Conservation (phyloP, 495 filamentous ascomycete genomes). For the Aspergillus campestris region DNA sequence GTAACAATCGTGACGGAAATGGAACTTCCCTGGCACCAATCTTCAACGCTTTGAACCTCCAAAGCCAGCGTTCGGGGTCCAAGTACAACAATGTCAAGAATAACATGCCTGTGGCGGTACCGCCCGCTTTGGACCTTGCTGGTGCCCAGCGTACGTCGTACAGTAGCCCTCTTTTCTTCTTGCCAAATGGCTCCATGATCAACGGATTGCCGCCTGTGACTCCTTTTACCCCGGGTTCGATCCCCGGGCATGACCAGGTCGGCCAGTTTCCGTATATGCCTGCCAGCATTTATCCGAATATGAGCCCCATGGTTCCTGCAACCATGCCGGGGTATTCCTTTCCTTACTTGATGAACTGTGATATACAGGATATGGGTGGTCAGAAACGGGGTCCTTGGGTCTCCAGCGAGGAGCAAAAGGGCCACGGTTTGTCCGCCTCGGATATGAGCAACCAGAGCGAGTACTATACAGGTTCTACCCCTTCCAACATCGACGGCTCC, state of each 20-base stretch:
- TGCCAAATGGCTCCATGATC: constrained; percentile 21
- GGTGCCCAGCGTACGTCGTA: constrained; percentile 17
- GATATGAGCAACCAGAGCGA: constrained; percentile 16
- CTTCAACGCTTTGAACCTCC: constrained; percentile 17
- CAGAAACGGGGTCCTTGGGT: constrained; percentile 12
- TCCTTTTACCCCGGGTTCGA: constrained; percentile 13
- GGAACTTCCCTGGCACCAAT: constrained; percentile 12
- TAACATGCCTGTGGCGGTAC: constrained; percentile 15
- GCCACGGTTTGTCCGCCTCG: constrained; percentile 4
- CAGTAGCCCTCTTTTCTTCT: constrained; percentile 22
- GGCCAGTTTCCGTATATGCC: constrained; percentile 24
- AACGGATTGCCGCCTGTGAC: constrained; percentile 18
- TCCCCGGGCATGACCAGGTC: constrained; percentile 22
- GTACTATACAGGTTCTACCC: constrained; percentile 10
- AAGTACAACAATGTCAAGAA: constrained; percentile 19
- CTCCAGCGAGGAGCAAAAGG: constrained; percentile 20
- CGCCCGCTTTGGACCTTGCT: constrained; percentile 23
- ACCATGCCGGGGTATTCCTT: constrained; percentile 19
- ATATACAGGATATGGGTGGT: constrained; percentile 7
- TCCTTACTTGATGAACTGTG: constrained; percentile 25
- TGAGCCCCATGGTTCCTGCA: constrained; percentile 17
- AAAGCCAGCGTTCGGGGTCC: constrained; percentile 18
- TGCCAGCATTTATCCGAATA: constrained; percentile 15
- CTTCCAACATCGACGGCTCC: constrained; percentile 12
- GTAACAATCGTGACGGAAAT: constrained; percentile 9